Base-by-base conservation (phyloP, 371 early-diverging fungal species). In the Conidiobolus incongruus region DNA sequence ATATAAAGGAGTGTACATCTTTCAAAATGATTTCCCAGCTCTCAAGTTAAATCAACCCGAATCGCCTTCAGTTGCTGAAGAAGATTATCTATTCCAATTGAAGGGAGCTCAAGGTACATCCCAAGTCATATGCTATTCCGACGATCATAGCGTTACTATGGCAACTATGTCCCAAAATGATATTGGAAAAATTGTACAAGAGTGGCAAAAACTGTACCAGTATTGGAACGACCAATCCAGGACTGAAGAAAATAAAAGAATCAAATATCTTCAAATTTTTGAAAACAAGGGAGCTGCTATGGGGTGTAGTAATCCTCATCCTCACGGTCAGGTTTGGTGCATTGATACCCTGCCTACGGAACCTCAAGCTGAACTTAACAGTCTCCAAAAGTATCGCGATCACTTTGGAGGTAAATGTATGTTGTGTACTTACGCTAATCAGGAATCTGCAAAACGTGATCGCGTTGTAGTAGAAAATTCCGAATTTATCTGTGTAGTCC, bases 261-360 rank as follows among this genome's bases (percentile, higher is more conserved):
- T 37, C 20, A 16, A 37, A 3, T 77, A 90, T 51, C 77, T 83
- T 21, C 90, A 91, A 59, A 66, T 92, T 28, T 94, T 94, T 64
- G 93, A 94, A 52, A 94, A 92, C 64, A 92, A 92, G 62, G 94
- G 94, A n/a, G 63, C 75, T 1, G 70, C 75, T 44, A 91, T 94
- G 91, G 92, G 92, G 11, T 92, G 92, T 58, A 83, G 84, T 12
- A 91, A 87, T 54, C 91, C 92, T 20, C 92, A 94, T 51, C 91
- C 92, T 21, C 81, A 83, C 38, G 72, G 80, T 24, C 85, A 90
- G 60, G 70, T 83, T 50, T 94, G 94, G 94, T 81, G 85, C 22
- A 73, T 81, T 8, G 80, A 81, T 26, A 56, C 66, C 32, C 61
- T 91, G 2, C 90, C 91, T 0, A 68, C 72, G 20, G 87, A 86